Evolutionary conservation across 495 filamentous ascomycete species (phyloP), one percentile per base, ranked within the genome.

Genomic region (Beverwykella pulmonaria): DNA sequence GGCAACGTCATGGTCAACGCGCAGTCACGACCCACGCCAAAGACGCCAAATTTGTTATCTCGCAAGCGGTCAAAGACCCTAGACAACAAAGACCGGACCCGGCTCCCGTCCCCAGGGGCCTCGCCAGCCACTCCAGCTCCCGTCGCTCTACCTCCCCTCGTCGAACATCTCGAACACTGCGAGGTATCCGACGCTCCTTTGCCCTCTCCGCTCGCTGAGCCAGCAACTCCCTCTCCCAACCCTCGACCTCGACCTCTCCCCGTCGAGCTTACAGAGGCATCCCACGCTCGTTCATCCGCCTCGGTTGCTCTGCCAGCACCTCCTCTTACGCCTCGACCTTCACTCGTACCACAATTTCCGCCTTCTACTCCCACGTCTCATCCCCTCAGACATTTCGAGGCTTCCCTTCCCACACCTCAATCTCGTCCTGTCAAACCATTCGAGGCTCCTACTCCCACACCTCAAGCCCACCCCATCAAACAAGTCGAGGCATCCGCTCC

Each of bases 31-130:
- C 25, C 32, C 30, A 10, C 32, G 34, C 53, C 26, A 8, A 47
- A 23, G 23, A 56, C 54, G 44, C 25, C 64, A 30, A 61, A 53
- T 30, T 27, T 47, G 20, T 25, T 57, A 32, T 30, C 61, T 20
- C 65, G 66, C 7, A 68, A 67, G 53, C 70, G 65, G 29, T 69
- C 70, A 41, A 59, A 48, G 36, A 66, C 66, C 65, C 66, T 25
- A 39, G 41, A 61, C 54, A 53, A 71, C 63, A 61, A 56, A 49
- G 65, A 54, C 32, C 61, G 23, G 44, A 29, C 34, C 50, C 53
- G 12, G 47, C 23, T 1, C 8, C 25, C 55, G 55, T 54, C 46
- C 53, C 55, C 66, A 72, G 65, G 66, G 70, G 70, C 25, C 17
- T 53, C 66, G 20, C 46, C 61, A 52, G 55, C 30, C 29, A 39